Evolutionary conservation across 208 protist species (phyloP), one percentile per base, ranked within the genome.

Genomic region (Wallacemonas collosoma): DNA sequence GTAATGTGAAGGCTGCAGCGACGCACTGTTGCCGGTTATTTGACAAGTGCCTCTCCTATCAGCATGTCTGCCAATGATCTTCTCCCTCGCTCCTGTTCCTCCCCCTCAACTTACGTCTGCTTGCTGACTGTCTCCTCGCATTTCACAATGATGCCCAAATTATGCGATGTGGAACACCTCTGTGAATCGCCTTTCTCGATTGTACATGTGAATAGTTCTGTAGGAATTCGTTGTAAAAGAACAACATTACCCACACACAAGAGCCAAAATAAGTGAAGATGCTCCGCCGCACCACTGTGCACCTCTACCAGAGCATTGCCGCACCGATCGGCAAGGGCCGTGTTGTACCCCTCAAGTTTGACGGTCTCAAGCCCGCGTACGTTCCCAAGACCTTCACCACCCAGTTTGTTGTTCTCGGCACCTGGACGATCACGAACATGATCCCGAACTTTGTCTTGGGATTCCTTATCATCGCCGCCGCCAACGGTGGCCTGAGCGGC

Each of bases 371-470:
- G 76, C 90, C 90, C 17, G 87, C 82, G 9, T 95, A 95, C 78
- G 78, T 90, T 45, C 90, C 90, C 40, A 88, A 84, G 71, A 87
- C 85, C 41, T 95, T 91, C 79, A 89, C 84, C 3, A 88, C 77
- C 9, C 90, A 95, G 77, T 89, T 95, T 60, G 82, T 91, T 45
- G 90, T 95, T n/a, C 76, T 92, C 36, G 87, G 87, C 39, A 70
- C 82, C 14, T 95, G 90, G 87, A 80, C 82, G 47, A 90, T 92
- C 77, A 80, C 76, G 53, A 95, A 90, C 78, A 88, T 93, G 86
- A 62, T 95, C 5, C 80, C 87, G 15, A 95, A 90, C 71, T 93
- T 92, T 60, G 74, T 90, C 61, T 79, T 93, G 57, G 85, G 81
- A 8, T 82, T 88, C 65, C 69, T 93, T 54, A 83, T 95, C 66